A percentile compares a stretch with the other conserved stretches of the same genome.
Conservation (phyloP, 2,329 filamentous ascomycete species). For the Hortaea werneckii region DNA sequence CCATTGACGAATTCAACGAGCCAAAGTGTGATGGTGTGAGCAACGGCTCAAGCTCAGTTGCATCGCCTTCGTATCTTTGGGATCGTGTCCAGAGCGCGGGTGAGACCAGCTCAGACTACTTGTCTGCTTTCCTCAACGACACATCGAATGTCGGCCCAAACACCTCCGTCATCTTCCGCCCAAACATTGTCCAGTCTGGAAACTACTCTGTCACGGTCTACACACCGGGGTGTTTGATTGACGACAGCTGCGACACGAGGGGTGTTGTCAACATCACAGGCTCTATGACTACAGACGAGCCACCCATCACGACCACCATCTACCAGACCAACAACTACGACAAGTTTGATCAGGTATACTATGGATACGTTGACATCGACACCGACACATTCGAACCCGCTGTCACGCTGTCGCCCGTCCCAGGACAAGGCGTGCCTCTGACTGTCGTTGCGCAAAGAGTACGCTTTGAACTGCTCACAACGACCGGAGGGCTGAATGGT, state of each 20-base stretch:
- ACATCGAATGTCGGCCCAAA: slow-evolving; percentile 36
- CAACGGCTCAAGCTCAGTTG: slow-evolving; percentile 53
- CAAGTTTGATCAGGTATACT: slow-evolving; percentile 91
- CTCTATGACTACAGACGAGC: slow-evolving; percentile 44
- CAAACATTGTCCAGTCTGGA: slow-evolving; percentile 77
- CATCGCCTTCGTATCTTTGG: slow-evolving; percentile 62
- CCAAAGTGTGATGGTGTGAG: slow-evolving; percentile 62
- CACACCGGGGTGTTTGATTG: slow-evolving; percentile 80
- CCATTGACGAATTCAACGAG: slow-evolving; percentile 80
- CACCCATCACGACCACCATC: slow-evolving; percentile 50
- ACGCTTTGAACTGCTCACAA: slow-evolving; percentile 63
- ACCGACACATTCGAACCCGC: slow-evolving; percentile 65
- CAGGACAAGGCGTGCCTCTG: slow-evolving; percentile 54
- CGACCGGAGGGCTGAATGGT: slow-evolving; percentile 74
- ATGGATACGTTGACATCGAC: slow-evolving; percentile 69
- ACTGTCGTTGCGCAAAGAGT: slow-evolving; percentile 85
- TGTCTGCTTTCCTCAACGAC: slow-evolving; percentile 55
- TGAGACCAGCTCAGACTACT: slow-evolving; percentile 63
- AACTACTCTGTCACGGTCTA: slow-evolving; percentile 88
- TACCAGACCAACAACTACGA: slow-evolving; percentile 93
- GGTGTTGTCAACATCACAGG: slow-evolving; percentile 77
- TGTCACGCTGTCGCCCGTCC: slow-evolving; percentile 63
- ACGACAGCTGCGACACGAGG: slow-evolving; percentile 63
- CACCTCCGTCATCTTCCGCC: slow-evolving; percentile 64
- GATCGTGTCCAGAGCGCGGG: slow-evolving; percentile 50